Conservation (phyloP, 2,329 filamentous ascomycete species). For the Penicillium crustosum region DNA sequence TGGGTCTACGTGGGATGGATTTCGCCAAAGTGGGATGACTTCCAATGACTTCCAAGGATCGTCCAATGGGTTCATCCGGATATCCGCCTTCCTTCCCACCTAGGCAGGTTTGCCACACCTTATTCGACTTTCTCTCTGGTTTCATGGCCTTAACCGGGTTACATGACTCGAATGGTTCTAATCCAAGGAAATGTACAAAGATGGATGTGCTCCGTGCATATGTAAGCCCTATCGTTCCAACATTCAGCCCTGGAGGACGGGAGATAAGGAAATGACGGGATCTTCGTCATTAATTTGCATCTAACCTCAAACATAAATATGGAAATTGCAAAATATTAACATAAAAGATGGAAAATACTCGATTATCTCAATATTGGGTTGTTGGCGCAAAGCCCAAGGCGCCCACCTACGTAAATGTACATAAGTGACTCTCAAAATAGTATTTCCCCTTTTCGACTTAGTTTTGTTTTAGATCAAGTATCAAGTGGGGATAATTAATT, state of each 20-base stretch:
- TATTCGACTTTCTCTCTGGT: slow-evolving; percentile 3
- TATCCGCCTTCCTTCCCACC: background rate
- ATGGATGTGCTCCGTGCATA: too few relatives aligned
- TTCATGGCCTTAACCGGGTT: background rate
- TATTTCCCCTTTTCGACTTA: background rate
- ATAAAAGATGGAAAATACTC: too few relatives aligned
- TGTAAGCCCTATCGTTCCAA: background rate
- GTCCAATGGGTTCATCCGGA: background rate
- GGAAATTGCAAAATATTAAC: too few relatives aligned
- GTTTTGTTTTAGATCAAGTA: background rate
- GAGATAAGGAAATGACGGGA: background rate
- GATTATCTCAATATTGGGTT: background rate
- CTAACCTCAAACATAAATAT: too few relatives aligned
- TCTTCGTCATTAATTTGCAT: too few relatives aligned
- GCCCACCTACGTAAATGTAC: background rate
- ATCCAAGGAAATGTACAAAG: background rate
- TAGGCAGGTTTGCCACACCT: slow-evolving; percentile 8
- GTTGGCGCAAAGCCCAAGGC: background rate
- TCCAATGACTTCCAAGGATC: background rate
- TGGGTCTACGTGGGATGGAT: background rate
- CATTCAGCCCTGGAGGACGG: background rate
- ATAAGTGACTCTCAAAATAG: background rate
- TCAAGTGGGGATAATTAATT: background rate
- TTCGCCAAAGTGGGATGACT: background rate
- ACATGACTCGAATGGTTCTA: too few relatives aligned